These are phyloP conservation scores for Solanum peruvianum DNA, from an alignment of 257 asterid species.

Conservation along the genomic window DNA sequence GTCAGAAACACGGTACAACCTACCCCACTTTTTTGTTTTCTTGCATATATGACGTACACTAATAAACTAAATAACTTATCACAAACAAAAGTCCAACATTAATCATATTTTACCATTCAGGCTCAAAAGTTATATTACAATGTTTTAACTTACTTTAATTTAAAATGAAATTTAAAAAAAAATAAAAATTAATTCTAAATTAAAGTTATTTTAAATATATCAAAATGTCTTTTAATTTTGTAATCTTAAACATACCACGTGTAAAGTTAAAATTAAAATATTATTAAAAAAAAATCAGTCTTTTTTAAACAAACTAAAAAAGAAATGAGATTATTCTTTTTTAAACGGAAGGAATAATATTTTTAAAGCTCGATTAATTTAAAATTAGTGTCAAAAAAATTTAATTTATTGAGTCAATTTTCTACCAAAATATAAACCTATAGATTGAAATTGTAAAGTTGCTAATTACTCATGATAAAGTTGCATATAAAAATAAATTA, in stretches of 20 bases:
- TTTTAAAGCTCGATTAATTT: neutral
- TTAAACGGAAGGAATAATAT: no score
- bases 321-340: no score
- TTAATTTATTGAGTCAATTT: neutral
- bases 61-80: neutral
- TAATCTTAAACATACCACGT: no score
- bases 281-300: fast-evolving
- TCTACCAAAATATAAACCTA: neutral
- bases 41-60: neutral
- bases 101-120: neutral
- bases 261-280: no score
- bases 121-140: neutral
- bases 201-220: no score
- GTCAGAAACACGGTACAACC: neutral
- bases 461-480: neutral
- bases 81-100: neutral
- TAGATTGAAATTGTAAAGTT: neutral
- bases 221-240: no score
- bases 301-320: no score
- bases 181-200: no score
- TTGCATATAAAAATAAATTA: neutral
- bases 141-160: no score
- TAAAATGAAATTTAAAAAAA: no score
- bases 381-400: fast-evolving
- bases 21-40: neutral